phyloP scores from a whole-genome alignment of 1,139 yeast genomes.

The Kazachstania sp. region DNA sequence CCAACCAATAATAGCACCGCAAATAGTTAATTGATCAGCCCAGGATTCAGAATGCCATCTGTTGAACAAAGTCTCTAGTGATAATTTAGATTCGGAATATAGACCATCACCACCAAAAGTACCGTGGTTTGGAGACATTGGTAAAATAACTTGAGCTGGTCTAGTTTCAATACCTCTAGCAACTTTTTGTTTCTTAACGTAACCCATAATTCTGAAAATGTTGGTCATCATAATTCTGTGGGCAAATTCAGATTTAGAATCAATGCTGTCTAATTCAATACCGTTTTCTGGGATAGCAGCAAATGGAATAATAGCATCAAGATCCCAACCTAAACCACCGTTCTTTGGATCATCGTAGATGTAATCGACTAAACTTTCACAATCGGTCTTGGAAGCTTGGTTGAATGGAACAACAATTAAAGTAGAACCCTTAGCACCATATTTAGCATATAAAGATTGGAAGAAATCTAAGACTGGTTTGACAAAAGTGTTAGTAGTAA shows the following conservation, averaged over 20 bases:
- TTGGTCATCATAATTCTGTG: slow-evolving; percentile 98
- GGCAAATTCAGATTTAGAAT: slow-evolving; percentile 92
- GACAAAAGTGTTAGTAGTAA: slow-evolving; percentile 92
- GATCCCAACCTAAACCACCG: slow-evolving; percentile 96
- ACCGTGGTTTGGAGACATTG: slow-evolving; percentile 97
- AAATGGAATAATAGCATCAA: slow-evolving; percentile 91
- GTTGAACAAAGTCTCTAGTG: slow-evolving; percentile 92
- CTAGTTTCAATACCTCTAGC: slow-evolving; percentile 74
- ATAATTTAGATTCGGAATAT: slow-evolving; percentile 93
- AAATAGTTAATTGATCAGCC: slow-evolving; percentile 86
- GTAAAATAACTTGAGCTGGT: slow-evolving; percentile 95
- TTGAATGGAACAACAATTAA: slow-evolving; percentile 95
- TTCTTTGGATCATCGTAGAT: slow-evolving; percentile 74
- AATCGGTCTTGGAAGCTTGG: slow-evolving; percentile 95
- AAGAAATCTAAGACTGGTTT: slow-evolving; percentile 91
- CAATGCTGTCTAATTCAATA: slow-evolving; percentile 85
- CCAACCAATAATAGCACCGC: slow-evolving; percentile 99
- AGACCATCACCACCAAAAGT: slow-evolving; percentile 97
- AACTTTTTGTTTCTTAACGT: slow-evolving; percentile 75
- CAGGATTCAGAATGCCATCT: slow-evolving; percentile 98
- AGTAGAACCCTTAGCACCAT: slow-evolving; percentile 86
- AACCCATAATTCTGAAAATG: slow-evolving; percentile 84
- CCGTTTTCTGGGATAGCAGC: slow-evolving; percentile 99
- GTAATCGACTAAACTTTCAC: slow-evolving; percentile 72
- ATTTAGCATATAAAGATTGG: slow-evolving; percentile 86